Evolutionary conservation across 2,329 filamentous ascomycete genomes (phyloP).

Genomic region (Scleromitrula shiraiana): DNA sequence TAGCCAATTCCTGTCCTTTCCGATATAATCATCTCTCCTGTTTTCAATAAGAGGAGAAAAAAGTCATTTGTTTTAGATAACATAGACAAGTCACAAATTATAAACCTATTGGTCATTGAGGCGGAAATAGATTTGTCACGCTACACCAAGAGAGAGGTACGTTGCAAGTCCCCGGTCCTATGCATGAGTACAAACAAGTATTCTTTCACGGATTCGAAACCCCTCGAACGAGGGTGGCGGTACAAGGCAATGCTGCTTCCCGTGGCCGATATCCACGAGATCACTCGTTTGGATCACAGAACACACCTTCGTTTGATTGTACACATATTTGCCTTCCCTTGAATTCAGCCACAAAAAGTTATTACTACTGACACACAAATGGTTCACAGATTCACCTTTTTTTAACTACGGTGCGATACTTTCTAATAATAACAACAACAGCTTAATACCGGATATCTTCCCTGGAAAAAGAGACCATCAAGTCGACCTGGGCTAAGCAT

Average conservation of each 20-base stretch:
- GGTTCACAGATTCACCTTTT: not conserved
- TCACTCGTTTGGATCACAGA: too few species aligned
- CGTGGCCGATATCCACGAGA: not conserved
- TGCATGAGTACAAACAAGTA: slow-evolving; percentile 7
- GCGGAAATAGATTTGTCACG: slow-evolving; percentile 2
- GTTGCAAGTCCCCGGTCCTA: slow-evolving; percentile 1
- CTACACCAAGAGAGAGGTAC: slow-evolving; percentile 8
- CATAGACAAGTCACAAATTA: not conserved
- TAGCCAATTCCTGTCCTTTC: slow-evolving; percentile 5
- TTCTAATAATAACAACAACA: slow-evolving; percentile 2
- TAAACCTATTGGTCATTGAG: not conserved
- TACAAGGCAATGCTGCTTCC: slow-evolving; percentile 6
- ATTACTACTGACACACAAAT: slow-evolving; percentile 3
- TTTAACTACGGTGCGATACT: not conserved
- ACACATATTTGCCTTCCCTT: too few species aligned
- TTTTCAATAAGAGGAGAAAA: not conserved
- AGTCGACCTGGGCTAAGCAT: not conserved
- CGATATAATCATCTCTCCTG: not conserved
- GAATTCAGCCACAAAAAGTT: not conserved
- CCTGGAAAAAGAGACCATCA: not conserved
- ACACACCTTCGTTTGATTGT: too few species aligned
- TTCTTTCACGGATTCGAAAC: slow-evolving; percentile 7
- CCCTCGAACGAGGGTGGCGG: not conserved
- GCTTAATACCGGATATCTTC: not conserved
- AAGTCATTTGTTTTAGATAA: not conserved